Percentiles rank a stretch among this genome's conserved stretches.
Evolutionary conservation across 176 grass and related monocot genomes (phyloP).

Genomic region (Tillandsia leiboldiana): DNA sequence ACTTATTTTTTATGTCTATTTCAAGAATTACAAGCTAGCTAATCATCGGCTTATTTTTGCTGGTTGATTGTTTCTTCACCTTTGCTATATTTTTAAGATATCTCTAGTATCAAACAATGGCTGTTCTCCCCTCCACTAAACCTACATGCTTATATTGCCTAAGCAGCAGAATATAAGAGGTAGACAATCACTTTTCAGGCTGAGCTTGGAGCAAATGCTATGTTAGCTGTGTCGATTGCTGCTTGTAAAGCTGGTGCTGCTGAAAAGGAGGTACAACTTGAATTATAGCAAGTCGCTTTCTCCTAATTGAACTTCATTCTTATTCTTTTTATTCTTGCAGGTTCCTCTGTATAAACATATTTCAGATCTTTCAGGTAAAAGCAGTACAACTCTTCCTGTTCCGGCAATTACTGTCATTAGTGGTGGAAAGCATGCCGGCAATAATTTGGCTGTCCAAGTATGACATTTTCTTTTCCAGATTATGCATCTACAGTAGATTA

Average conservation of each 20-base stretch:
- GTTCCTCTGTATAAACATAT: slow-evolving; percentile 94
- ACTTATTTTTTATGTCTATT: slow-evolving; percentile 2
- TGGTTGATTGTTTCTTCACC: slow-evolving; percentile 2
- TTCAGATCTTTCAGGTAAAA: slow-evolving; percentile 89
- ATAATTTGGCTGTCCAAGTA: slow-evolving; percentile 73
- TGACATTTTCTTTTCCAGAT: slow-evolving; percentile 17
- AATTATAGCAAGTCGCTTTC: background rate
- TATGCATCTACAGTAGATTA: background rate
- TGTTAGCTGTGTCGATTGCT: slow-evolving; percentile 91
- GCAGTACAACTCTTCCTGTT: slow-evolving; percentile 51
- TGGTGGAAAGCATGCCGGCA: slow-evolving; percentile 87
- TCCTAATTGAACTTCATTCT: slow-evolving; percentile 16
- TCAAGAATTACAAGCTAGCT: slow-evolving; percentile 23
- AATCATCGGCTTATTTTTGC: background rate
- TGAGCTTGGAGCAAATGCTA: slow-evolving; percentile 78
- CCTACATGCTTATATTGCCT: too few species aligned
- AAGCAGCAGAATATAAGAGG: slow-evolving; percentile 4
- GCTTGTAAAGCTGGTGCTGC: slow-evolving; percentile 95
- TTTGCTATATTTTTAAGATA: background rate
- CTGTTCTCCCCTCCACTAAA: background rate
- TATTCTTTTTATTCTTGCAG: slow-evolving; percentile 28
- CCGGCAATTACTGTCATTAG: slow-evolving; percentile 83
- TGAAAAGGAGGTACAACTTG: slow-evolving; percentile 73
- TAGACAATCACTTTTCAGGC: slow-evolving; percentile 30
- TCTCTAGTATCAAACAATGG: background rate